A percentile compares a stretch with the other conserved stretches of the same genome.
phyloP scores from a whole-genome alignment of 371 early-diverging fungal species.

The Rhizopus stolonifer region DNA sequence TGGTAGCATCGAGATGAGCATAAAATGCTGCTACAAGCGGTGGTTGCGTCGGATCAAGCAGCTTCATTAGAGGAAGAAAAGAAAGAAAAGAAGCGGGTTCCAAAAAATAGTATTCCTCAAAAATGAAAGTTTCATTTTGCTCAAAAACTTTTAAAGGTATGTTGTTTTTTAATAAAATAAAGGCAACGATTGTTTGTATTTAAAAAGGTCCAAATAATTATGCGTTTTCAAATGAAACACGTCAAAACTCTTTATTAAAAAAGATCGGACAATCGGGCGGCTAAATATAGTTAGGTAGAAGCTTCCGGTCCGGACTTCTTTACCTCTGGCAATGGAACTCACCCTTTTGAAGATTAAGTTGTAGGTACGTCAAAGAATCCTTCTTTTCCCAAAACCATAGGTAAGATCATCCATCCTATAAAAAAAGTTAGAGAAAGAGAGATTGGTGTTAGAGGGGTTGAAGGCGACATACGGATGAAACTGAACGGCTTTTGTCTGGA shows the following conservation, averaged over 20 bases:
- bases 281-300: no score
- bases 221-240: no score
- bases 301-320: not conserved
- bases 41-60: conserved; percentile 1
- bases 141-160: no score
- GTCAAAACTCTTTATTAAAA: no score
- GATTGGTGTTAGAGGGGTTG: not conserved
- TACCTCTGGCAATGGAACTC: not conserved
- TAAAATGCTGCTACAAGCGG: conserved; percentile 32
- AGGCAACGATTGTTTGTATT: no score
- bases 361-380: not conserved
- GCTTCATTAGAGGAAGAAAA: not conserved
- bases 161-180: no score
- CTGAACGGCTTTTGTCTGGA: not conserved
- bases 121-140: no score
- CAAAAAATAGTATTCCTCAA: no score
- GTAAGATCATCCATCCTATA: conserved; percentile 4
- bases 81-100: not conserved
- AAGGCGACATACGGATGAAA: not conserved
- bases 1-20: conserved; percentile 40
- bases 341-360: not conserved
- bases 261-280: no score
- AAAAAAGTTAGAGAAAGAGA: not conserved
- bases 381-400: conserved; percentile 8
- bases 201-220: no score